Percentiles rank a stretch among this genome's conserved stretches.
Evolutionary conservation across 306 rosid species (phyloP).

Genomic region (barrel medic (Medicago truncatula)): MtrunA17r5.0-ANR NC_053042.1:18505501-18506000

Average conservation of each 20-base stretch:
- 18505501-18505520: slow-evolving; percentile 47
- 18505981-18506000: background rate
- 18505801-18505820: slow-evolving; percentile 68
- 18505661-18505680: slow-evolving; percentile 40
- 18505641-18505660: slow-evolving; percentile 30
- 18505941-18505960: background rate
- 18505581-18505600: slow-evolving; percentile 51
- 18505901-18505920: slow-evolving; percentile 45
- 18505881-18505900: background rate
- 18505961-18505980: background rate
- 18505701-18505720: slow-evolving; percentile 37
- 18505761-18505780: slow-evolving; percentile 35
- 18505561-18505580: slow-evolving; percentile 38
- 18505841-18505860: slow-evolving; percentile 14
- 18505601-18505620: slow-evolving; percentile 56
- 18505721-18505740: slow-evolving; percentile 40
- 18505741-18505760: slow-evolving; percentile 1
- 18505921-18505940: slow-evolving; percentile 31
- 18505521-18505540: slow-evolving; percentile 51
- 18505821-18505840: slow-evolving; percentile 37
- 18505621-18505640: slow-evolving; percentile 51
- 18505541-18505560: slow-evolving; percentile 10
- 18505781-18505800: slow-evolving; percentile 73
- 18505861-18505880: slow-evolving; percentile 18
- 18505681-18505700: background rate